These are phyloP conservation scores for Zygnema circumcarinatum DNA, from an alignment of 139 green algal genomes.

Conservation along the genomic window DNA sequence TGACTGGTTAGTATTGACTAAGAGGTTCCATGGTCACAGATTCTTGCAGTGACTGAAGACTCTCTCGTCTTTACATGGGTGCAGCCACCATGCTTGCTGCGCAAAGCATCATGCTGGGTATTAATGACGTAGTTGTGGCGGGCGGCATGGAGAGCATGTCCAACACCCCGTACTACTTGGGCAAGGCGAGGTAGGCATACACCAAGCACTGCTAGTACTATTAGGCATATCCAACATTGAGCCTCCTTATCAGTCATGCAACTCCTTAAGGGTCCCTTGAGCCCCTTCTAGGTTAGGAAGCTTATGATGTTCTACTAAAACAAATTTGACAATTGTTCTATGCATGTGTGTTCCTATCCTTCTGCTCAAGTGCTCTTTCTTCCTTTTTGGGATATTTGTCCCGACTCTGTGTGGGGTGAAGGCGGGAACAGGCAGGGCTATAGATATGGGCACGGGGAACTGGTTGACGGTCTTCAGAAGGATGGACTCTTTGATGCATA, in stretches of 20 bases:
- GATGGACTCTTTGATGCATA: slow-evolving; percentile 85
- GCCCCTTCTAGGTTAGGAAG: too few relatives aligned
- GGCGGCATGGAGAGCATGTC: slow-evolving; percentile 94
- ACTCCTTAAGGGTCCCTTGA: too few relatives aligned
- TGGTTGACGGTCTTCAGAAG: slow-evolving; percentile 64
- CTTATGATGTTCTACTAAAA: too few relatives aligned
- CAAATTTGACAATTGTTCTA: too few relatives aligned
- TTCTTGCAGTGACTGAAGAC: too few relatives aligned
- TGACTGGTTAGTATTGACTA: too few relatives aligned
- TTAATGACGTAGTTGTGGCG: slow-evolving; percentile 72
- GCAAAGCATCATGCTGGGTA: slow-evolving; percentile 75
- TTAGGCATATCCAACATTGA: too few relatives aligned
- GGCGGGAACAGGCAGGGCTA: slow-evolving; percentile 57
- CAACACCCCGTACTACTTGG: slow-evolving; percentile 86
- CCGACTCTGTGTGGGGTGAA: slow-evolving; percentile 19
- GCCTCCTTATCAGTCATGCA: too few relatives aligned
- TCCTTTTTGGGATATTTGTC: background rate
- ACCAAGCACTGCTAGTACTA: background rate
- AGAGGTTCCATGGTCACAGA: too few relatives aligned
- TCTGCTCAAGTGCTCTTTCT: background rate
- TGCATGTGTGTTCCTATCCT: too few relatives aligned
- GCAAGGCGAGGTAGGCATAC: slow-evolving; percentile 50
- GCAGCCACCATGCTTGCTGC: slow-evolving; percentile 80
- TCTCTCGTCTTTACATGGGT: background rate
- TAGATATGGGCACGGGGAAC: slow-evolving; percentile 70